Percentiles rank a stretch among this genome's conserved stretches.
These are phyloP conservation scores for Candida palmyrensis DNA, from an alignment of 805 yeast species.

Conservation along the genomic window DNA sequence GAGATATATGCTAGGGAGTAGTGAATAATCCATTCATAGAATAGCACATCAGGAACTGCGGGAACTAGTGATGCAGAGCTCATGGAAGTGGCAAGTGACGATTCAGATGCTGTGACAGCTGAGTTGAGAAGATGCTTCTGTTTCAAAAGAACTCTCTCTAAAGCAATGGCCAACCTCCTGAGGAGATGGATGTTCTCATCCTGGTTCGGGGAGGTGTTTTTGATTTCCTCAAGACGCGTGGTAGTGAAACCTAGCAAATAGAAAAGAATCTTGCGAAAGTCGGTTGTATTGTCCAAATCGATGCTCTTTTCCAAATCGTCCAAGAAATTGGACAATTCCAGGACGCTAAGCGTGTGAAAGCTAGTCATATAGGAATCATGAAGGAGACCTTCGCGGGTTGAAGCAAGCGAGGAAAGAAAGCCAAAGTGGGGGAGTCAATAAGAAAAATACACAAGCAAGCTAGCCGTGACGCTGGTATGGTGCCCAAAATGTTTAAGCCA, in stretches of 20 bases:
- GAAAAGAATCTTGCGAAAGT: constrained; percentile 29
- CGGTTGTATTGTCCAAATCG: constrained; percentile 23
- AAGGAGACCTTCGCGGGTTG: too few species aligned
- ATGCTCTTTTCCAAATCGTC: constrained; percentile 29
- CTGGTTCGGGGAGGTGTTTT: not conserved
- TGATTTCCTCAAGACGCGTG: constrained; percentile 13
- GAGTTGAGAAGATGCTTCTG: constrained; percentile 22
- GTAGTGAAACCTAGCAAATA: constrained; percentile 29
- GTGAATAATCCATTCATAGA: constrained; percentile 27
- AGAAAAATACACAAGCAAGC: too few species aligned
- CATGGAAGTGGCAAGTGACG: constrained; percentile 8
- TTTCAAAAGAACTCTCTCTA: constrained; percentile 29
- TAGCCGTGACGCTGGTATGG: too few species aligned
- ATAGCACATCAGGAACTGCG: constrained; percentile 6
- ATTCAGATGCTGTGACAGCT: constrained; percentile 5
- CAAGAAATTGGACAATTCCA: constrained; percentile 28
- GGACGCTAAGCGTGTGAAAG: constrained; percentile 4
- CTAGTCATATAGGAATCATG: constrained; percentile 1
- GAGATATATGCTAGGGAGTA: constrained; percentile 24
- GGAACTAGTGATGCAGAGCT: constrained; percentile 4
- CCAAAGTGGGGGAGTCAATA: not conserved
- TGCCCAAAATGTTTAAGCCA: too few species aligned
- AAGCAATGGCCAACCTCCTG: constrained; percentile 20
- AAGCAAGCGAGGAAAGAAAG: not conserved
- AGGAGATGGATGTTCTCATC: constrained; percentile 10